phyloP scores from a whole-genome alignment of 1,284 basidiomycete genomes.

The Coniferiporia sulphurascens region DNA sequence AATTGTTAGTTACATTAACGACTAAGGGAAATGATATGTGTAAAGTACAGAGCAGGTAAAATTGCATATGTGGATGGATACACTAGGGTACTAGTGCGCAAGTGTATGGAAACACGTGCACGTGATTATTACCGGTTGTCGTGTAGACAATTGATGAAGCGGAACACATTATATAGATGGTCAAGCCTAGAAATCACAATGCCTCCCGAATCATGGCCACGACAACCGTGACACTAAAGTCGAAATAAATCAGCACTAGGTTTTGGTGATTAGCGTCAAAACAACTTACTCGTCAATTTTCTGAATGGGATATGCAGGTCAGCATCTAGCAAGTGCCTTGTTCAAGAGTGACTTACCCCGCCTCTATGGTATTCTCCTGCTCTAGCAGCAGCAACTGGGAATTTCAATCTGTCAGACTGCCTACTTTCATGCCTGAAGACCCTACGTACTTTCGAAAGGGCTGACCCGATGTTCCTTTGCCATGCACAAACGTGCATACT shows the following conservation, averaged over 20 bases:
- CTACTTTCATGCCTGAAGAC: not conserved
- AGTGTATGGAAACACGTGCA: too few relatives aligned
- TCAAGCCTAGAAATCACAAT: constrained; percentile 27
- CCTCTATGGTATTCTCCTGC: constrained; percentile 62
- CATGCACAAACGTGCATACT: constrained; percentile 69
- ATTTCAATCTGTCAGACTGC: constrained; percentile 5
- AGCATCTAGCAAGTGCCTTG: not conserved
- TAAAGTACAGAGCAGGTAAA: not conserved
- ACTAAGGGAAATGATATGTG: not conserved
- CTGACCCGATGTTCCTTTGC: constrained; percentile 53
- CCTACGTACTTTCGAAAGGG: constrained; percentile 62
- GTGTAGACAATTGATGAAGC: not conserved
- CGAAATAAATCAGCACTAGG: constrained; percentile 9
- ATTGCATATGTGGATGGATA: not conserved
- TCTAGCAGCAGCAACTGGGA: constrained; percentile 52
- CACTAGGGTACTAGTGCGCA: too few relatives aligned
- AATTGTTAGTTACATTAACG: not conserved
- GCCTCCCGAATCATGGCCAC: constrained; percentile 57
- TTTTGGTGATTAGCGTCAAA: not conserved
- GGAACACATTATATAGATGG: not conserved
- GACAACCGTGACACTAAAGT: constrained; percentile 50
- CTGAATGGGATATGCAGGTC: constrained; percentile 28
- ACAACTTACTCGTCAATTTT: constrained; percentile 60
- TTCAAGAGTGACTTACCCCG: constrained; percentile 48
- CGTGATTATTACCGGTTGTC: too few relatives aligned